A percentile compares a stretch with the other conserved stretches of the same genome.
Conservation (phyloP, 2,329 filamentous ascomycete species). For the Massarina eburnea region DNA sequence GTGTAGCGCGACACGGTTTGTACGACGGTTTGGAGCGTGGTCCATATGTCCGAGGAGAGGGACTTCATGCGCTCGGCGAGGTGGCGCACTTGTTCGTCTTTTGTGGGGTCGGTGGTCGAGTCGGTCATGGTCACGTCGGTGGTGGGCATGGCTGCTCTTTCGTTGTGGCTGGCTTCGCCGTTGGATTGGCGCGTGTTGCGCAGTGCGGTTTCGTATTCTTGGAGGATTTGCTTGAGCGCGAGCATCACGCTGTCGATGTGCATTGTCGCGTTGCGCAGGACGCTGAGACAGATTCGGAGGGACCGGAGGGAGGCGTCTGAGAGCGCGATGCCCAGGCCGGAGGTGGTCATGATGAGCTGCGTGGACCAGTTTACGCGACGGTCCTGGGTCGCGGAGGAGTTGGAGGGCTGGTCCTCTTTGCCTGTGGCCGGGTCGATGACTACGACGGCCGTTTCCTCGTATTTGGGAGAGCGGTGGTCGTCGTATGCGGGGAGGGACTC, state of each 20-base stretch:
- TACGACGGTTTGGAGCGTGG: slow-evolving; percentile 72
- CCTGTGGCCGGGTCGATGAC: slow-evolving; percentile 28
- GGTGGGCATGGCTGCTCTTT: slow-evolving; percentile 13
- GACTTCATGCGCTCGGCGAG: slow-evolving; percentile 79
- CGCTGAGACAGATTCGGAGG: slow-evolving; percentile 79
- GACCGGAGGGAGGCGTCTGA: slow-evolving; percentile 83
- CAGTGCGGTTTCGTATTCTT: slow-evolving; percentile 70
- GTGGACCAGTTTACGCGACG: slow-evolving; percentile 68
- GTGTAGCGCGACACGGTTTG: slow-evolving; percentile 86
- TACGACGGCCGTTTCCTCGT: slow-evolving; percentile 60
- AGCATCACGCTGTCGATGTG: slow-evolving; percentile 76
- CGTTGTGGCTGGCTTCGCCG: slow-evolving; percentile 17
- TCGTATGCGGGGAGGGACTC: slow-evolving; percentile 85
- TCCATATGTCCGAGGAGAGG: slow-evolving; percentile 52
- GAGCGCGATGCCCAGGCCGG: slow-evolving; percentile 87
- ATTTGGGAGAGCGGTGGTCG: slow-evolving; percentile 72
- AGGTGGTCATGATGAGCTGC: slow-evolving; percentile 84
- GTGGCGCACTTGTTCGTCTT: slow-evolving; percentile 51
- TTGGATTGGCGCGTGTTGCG: slow-evolving; percentile 32
- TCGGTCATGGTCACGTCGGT: slow-evolving; percentile 18
- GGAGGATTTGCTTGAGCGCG: slow-evolving; percentile 72
- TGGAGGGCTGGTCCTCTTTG: slow-evolving; percentile 22
- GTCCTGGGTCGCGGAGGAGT: slow-evolving; percentile 30
- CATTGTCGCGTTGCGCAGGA: slow-evolving; percentile 79
- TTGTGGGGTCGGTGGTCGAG: slow-evolving; percentile 16